Evolutionary conservation across 176 grass and related monocot genomes (phyloP).

Genomic region (Oryza nivara): DNA sequence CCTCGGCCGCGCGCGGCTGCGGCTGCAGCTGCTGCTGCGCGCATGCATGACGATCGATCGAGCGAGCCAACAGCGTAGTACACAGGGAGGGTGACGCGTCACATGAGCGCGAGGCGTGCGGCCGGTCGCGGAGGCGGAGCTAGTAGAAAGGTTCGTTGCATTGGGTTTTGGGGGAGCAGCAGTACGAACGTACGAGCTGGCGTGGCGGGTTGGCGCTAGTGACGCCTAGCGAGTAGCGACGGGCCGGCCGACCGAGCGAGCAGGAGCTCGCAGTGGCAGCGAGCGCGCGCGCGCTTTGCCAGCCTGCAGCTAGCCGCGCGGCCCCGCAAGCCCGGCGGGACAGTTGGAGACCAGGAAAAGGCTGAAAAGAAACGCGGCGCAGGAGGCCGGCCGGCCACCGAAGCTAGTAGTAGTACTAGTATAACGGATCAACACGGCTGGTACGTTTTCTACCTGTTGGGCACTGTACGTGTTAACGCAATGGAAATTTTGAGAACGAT

Average conservation of each 20-base stretch:
- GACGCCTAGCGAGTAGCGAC: background rate
- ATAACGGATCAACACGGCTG: slow-evolving; percentile 9
- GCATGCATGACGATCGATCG: background rate
- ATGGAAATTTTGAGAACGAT: background rate
- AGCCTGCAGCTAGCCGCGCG: background rate
- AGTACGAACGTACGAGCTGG: background rate
- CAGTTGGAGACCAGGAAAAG: slow-evolving; percentile 18
- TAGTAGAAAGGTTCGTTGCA: slow-evolving; percentile 5
- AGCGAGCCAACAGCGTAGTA: background rate
- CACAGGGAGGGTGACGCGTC: background rate
- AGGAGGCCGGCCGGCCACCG: background rate
- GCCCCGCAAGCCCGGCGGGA: background rate
- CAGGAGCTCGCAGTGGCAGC: background rate
- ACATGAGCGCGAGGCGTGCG: slow-evolving; percentile 12
- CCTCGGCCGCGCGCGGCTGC: background rate
- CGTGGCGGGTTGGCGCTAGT: background rate
- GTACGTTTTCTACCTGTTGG: background rate
- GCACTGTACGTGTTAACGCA: background rate
- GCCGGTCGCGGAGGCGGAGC: background rate
- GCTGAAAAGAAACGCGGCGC: slow-evolving; percentile 34
- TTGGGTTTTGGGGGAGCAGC: background rate
- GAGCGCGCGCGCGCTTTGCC: background rate
- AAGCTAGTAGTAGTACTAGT: background rate
- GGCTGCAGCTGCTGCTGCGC: background rate
- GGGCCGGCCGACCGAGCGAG: background rate